Evolutionary conservation across 2,329 filamentous ascomycete genomes (phyloP).

Genomic region (Xylariomycetidae sp.): DNA sequence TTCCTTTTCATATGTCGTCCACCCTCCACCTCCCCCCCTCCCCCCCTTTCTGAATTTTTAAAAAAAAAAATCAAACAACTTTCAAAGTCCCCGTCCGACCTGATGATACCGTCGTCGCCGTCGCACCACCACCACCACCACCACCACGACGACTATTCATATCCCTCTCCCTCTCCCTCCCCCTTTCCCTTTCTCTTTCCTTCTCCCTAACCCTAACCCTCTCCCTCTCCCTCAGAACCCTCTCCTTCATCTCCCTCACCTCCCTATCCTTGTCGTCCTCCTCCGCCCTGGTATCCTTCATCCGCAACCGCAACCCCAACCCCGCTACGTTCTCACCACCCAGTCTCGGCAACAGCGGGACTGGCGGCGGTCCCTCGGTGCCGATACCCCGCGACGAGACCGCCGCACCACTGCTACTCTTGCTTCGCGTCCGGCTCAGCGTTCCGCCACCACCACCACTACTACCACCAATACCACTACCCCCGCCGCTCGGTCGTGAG

Average conservation of each 20-base stretch:
- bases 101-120: no score
- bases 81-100: constrained; percentile 26
- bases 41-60: no score
- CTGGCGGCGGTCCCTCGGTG: constrained; percentile 20
- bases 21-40: no score
- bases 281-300: constrained; percentile 2
- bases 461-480: not conserved
- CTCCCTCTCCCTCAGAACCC: no score
- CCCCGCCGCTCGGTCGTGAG: constrained; percentile 13
- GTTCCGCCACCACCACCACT: constrained; percentile 1
- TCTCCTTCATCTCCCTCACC: constrained; percentile 1
- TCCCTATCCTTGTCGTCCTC: constrained; percentile 2
- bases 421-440: constrained; percentile 22
- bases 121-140: no score
- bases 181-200: constrained; percentile 11
- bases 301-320: constrained; percentile 2
- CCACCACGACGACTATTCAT: no score
- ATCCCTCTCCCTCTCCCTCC: constrained; percentile 13
- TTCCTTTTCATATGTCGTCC: no score
- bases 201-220: no score
- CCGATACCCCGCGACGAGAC: constrained; percentile 8
- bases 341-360: constrained; percentile 18
- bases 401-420: constrained; percentile 20
- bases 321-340: constrained; percentile 4
- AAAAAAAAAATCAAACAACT: constrained; percentile 28